Base-by-base conservation (phyloP, 2,329 filamentous ascomycete species). In the Celoporthe dispersa region DNA sequence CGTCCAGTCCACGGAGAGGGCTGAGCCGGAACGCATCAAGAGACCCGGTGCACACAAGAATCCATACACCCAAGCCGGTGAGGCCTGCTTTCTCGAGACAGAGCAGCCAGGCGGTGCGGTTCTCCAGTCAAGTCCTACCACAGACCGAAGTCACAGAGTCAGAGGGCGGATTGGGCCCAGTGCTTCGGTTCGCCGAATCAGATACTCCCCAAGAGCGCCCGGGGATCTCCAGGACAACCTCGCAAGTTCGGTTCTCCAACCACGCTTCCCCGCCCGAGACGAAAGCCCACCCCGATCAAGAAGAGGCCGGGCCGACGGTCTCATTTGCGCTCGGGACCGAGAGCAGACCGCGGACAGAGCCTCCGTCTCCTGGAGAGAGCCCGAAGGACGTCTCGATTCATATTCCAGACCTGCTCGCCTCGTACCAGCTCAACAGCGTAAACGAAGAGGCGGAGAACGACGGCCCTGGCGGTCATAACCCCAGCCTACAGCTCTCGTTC, bases 51-150 rank as follows among this genome's bases (percentile, higher is more conserved):
- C 11, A 28, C 57, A 37, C 53, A 14, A 57, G 48, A 22, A 39
- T 62, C 1, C 63, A 69, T 71, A 16, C 73, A 70, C 68, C 65
- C 68, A 60, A 76, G 78, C 55, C 73, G 76, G 61, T 75, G 73
- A 65, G 82, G 84, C 39, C 87, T 87, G 8, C 79, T 80, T 19
- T 79, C 87, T 86, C 86, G 1, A 81, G 86, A 6, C 84, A 88
- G 67, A 82, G 85, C 31, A 89, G 82, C 1, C 76, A 85, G 1
- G 81, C 84, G 16, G 83, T 87, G 60, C 88, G 88, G 51, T 95
- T 95, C 78, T 91, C 90, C 0, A 94, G 91, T 65, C 89, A 88
- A 7, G 89, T 92, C 0, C 88, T 93, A 0, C 93, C 92, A 0
- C 88, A 91, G 73, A 90, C 92, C 1, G 87, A 85, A 71, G 86